These are phyloP conservation scores for Jackrogersella multiformis DNA, from an alignment of 495 filamentous ascomycete species.

Conservation along the genomic window DNA sequence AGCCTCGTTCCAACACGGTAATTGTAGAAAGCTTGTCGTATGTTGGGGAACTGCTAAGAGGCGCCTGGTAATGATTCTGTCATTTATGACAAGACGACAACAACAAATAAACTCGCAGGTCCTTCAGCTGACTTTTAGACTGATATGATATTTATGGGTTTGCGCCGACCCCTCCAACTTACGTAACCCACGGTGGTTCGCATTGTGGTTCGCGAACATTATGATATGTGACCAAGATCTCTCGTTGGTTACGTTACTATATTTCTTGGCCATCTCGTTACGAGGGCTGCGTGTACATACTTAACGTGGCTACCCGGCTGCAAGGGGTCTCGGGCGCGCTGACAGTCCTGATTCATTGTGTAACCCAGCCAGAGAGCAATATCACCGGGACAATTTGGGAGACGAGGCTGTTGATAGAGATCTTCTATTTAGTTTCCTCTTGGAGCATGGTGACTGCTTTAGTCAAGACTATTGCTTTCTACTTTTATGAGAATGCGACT, in stretches of 20 bases:
- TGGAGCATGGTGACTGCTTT: conserved; percentile 15
- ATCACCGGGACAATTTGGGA: no score
- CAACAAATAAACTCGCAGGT: conserved; percentile 1
- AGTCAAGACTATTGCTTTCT: conserved; percentile 24
- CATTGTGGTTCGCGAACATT: neutral
- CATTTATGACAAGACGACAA: conserved; percentile 32
- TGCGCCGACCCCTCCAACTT: conserved; percentile 9
- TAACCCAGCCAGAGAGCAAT: conserved; percentile 24
- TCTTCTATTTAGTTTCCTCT: conserved; percentile 22
- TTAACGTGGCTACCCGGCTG: conserved; percentile 35
- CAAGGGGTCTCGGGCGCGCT: conserved; percentile 18
- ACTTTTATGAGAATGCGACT: conserved; percentile 6
- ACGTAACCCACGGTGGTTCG: conserved; percentile 13
- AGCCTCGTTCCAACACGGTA: neutral
- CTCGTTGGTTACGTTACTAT: conserved; percentile 11
- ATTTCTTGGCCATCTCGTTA: conserved; percentile 19
- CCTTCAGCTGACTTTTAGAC: conserved; percentile 9
- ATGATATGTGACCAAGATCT: conserved; percentile 25
- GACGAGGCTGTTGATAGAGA: conserved; percentile 24
- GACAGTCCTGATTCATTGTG: conserved; percentile 11
- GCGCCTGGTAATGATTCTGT: conserved; percentile 17
- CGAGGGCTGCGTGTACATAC: no score
- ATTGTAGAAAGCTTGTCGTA: conserved; percentile 6
- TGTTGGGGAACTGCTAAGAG: conserved; percentile 8
- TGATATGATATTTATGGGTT: conserved; percentile 9